Evolutionary conservation across 139 green algal species (phyloP).

Genomic region (Deuterostichococcus epilithicus): DNA sequence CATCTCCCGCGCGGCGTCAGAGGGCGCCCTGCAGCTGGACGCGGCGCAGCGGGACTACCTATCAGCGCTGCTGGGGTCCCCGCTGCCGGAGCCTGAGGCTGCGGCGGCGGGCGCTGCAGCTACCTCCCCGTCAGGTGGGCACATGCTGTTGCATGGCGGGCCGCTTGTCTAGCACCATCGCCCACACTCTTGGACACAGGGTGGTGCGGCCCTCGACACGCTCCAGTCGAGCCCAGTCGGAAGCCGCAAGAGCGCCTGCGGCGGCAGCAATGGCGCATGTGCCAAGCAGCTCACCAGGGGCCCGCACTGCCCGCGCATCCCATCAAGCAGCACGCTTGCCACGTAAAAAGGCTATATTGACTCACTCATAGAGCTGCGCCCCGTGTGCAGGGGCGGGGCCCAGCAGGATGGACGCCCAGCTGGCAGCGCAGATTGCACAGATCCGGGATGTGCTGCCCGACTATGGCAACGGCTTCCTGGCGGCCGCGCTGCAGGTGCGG

Average conservation of each 20-base stretch:
- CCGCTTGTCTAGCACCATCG: too few species aligned
- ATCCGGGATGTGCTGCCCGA: constrained; percentile 73
- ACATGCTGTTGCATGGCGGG: not conserved
- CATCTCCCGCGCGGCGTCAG: constrained; percentile 14
- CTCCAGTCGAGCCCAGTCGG: too few species aligned
- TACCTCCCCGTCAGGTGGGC: not conserved
- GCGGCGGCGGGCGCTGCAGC: not conserved
- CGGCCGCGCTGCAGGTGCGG: constrained; percentile 41
- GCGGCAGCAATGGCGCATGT: too few species aligned
- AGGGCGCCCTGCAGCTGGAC: constrained; percentile 56
- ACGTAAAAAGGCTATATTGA: too few species aligned
- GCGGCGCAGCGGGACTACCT: constrained; percentile 75
- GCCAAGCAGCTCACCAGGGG: too few species aligned
- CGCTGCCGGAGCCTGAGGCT: constrained; percentile 4
- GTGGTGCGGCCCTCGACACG: too few species aligned
- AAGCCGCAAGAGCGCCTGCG: too few species aligned
- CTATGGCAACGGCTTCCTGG: constrained; percentile 70
- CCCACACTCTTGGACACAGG: too few species aligned
- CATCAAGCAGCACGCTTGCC: too few species aligned
- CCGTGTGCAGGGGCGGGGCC: not conserved
- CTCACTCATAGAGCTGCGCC: too few species aligned
- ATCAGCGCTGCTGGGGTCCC: constrained; percentile 50
- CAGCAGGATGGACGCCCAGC: not conserved
- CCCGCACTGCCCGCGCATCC: too few species aligned
- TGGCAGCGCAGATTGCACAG: constrained; percentile 16